These are phyloP conservation scores for Sanghuangporus weigelae DNA, from an alignment of 1,284 basidiomycete genomes.

Conservation along the genomic window DNA sequence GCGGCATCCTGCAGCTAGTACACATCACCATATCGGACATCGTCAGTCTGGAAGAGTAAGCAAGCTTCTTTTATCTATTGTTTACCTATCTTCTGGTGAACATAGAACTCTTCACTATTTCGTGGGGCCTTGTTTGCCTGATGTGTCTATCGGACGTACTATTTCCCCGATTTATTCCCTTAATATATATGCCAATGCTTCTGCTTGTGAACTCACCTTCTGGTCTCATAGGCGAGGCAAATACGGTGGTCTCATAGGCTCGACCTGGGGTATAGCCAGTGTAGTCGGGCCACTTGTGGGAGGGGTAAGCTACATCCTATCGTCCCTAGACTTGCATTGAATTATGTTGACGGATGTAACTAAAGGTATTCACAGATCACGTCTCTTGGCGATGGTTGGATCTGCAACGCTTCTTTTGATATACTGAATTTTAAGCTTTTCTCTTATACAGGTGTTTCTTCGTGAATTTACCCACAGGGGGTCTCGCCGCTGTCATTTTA, in stretches of 20 bases:
- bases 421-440: not conserved
- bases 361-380: constrained; percentile 62
- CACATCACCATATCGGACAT: constrained; percentile 80
- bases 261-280: constrained; percentile 78
- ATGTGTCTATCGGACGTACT: not conserved
- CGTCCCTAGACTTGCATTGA: not conserved
- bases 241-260: constrained; percentile 68
- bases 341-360: not conserved
- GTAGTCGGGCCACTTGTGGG: constrained; percentile 75
- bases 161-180: not conserved
- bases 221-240: constrained; percentile 55
- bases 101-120: not conserved
- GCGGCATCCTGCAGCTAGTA: constrained; percentile 62
- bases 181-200: not conserved
- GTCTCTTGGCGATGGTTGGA: constrained; percentile 68
- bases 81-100: not conserved
- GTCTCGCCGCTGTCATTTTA: constrained; percentile 62
- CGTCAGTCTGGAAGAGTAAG: constrained; percentile 68
- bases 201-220: not conserved
- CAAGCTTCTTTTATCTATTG: constrained; percentile 11
- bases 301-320: constrained; percentile 44
- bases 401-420: not conserved
- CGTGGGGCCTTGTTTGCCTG: not conserved
- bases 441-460: constrained; percentile 55
- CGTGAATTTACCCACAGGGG: constrained; percentile 77